These are phyloP conservation scores for Citrus glauca DNA, from an alignment of 345 rosid genomes.

Conservation along the genomic window DNA sequence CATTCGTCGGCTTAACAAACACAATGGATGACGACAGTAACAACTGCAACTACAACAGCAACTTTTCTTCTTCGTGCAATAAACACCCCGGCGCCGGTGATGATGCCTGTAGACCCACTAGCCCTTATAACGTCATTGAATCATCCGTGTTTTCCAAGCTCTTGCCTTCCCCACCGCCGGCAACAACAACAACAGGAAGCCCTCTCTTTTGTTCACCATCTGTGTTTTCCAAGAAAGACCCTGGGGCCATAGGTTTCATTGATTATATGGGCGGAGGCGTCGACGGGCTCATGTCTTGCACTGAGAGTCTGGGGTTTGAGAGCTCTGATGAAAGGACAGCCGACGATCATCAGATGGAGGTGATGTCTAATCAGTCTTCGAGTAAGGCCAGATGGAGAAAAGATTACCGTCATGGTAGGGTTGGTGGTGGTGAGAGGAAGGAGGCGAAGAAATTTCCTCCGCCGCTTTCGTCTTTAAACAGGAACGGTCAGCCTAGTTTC, in stretches of 20 bases:
- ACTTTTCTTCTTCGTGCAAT: not conserved
- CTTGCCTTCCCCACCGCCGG: not conserved
- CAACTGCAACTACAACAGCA: not conserved
- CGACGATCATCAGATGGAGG: conserved; percentile 26
- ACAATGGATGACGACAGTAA: not conserved
- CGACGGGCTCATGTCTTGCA: conserved; percentile 65
- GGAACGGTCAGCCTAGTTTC: conserved; percentile 54
- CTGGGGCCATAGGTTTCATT: conserved; percentile 31
- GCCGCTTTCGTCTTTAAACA: conserved; percentile 56
- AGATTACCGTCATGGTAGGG: not conserved
- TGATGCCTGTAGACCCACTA: too few relatives aligned
- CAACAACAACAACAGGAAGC: not conserved
- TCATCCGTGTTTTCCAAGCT: conserved; percentile 14
- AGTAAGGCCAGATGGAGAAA: conserved; percentile 25
- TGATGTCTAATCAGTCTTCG: not conserved
- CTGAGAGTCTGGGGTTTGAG: conserved; percentile 88
- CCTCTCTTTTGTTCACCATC: too few relatives aligned
- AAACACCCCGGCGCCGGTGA: too few relatives aligned
- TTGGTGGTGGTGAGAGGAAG: conserved; percentile 10
- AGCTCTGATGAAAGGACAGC: conserved; percentile 56
- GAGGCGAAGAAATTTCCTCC: conserved; percentile 56
- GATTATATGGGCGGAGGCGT: conserved; percentile 47
- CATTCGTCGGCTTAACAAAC: conserved; percentile 26
- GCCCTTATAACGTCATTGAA: conserved; percentile 32
- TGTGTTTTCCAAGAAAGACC: conserved; percentile 29